Conservation (phyloP, 306 rosid genomes). For the Fragaria vesca region DNA sequence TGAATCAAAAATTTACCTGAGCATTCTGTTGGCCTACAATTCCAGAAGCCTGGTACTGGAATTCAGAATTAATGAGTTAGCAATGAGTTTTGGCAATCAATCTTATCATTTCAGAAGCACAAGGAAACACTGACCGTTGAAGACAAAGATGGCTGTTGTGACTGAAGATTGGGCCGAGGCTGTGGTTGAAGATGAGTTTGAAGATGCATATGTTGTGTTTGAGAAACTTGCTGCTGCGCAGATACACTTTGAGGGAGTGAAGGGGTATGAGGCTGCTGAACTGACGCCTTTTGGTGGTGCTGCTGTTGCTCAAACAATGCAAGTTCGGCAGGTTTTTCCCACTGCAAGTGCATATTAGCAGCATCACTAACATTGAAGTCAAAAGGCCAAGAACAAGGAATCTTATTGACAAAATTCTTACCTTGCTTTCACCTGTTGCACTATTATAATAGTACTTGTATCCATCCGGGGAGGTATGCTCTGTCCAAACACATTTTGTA, state of each 20-base stretch:
- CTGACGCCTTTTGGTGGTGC: slow-evolving; percentile 57
- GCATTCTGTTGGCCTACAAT: slow-evolving; percentile 53
- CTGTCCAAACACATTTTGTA: slow-evolving; percentile 80
- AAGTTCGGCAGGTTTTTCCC: slow-evolving; percentile 96
- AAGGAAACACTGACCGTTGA: slow-evolving; percentile 42
- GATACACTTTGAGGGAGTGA: slow-evolving; percentile 51
- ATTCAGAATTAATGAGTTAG: slow-evolving; percentile 30
- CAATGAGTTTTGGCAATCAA: slow-evolving; percentile 9
- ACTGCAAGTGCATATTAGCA: slow-evolving; percentile 45
- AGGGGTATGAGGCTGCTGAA: slow-evolving; percentile 49
- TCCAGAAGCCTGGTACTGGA: slow-evolving; percentile 64
- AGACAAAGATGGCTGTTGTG: slow-evolving; percentile 55
- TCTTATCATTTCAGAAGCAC: background rate
- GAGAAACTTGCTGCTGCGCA: slow-evolving; percentile 57
- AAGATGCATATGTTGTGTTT: slow-evolving; percentile 54
- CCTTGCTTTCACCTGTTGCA: slow-evolving; percentile 89
- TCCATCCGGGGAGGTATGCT: slow-evolving; percentile 91
- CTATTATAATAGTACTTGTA: slow-evolving; percentile 84
- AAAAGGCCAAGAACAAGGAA: slow-evolving; percentile 19
- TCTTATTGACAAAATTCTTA: slow-evolving; percentile 33
- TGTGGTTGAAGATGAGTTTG: slow-evolving; percentile 62
- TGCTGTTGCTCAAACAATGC: slow-evolving; percentile 52
- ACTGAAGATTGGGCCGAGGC: slow-evolving; percentile 50
- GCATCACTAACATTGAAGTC: slow-evolving; percentile 9
- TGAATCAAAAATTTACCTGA: slow-evolving; percentile 46